Evolutionary conservation across 495 filamentous ascomycete genomes (phyloP).

Genomic region (Penicillium longicatenatum): DNA sequence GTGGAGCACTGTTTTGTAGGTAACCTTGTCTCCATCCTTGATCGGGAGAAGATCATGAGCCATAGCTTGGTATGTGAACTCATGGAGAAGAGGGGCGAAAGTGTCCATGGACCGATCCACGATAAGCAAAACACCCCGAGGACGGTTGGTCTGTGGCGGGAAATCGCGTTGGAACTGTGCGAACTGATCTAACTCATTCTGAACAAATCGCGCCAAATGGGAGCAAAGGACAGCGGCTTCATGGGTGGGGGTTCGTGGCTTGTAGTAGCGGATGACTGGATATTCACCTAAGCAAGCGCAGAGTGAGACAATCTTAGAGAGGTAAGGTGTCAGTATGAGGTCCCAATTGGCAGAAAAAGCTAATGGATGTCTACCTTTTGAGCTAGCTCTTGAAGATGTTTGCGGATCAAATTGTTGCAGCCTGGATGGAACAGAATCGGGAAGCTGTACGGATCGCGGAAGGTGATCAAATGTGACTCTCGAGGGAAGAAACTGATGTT

Average conservation of each 20-base stretch:
- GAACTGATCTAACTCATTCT: conserved; percentile 85
- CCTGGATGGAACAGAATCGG: conserved; percentile 87
- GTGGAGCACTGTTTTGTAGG: conserved; percentile 77
- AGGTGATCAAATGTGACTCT: conserved; percentile 89
- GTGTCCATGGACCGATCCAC: conserved; percentile 93
- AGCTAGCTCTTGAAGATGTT: conserved; percentile 79
- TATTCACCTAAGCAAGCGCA: conserved; percentile 86
- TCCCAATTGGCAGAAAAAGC: not conserved
- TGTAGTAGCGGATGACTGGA: conserved; percentile 88
- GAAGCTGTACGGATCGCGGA: conserved; percentile 93
- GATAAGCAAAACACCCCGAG: conserved; percentile 81
- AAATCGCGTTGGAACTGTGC: conserved; percentile 80
- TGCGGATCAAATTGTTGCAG: conserved; percentile 79
- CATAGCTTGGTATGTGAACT: conserved; percentile 99
- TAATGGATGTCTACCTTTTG: conserved; percentile 65
- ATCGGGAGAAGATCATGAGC: conserved; percentile 89
- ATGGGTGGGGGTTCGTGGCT: conserved; percentile 70
- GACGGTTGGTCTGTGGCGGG: conserved; percentile 76
- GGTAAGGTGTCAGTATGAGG: conserved; percentile 24
- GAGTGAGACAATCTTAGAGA: conserved; percentile 71
- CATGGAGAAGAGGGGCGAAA: conserved; percentile 82
- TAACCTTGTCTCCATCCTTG: conserved; percentile 82
- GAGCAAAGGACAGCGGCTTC: conserved; percentile 85
- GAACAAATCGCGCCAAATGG: conserved; percentile 88
- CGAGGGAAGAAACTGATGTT: conserved; percentile 86